Base-by-base conservation (phyloP, 805 yeast species). In the Candida endomychidarum region DNA sequence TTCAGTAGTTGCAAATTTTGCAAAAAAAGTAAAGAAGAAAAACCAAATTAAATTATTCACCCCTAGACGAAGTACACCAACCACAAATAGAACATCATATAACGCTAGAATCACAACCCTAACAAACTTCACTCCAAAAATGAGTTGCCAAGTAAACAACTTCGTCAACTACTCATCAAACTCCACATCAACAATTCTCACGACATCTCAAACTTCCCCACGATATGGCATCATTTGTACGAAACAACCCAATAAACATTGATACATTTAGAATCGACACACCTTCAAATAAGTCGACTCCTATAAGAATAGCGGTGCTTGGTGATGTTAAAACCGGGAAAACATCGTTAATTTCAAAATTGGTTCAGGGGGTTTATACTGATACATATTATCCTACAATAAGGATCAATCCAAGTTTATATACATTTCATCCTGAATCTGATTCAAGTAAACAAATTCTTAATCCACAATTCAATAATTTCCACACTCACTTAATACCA, bases 311-410 rank as follows among this genome's bases (percentile, higher is more conserved):
- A 11, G 86, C 83, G 0, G 69, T 81, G 1, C 53, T 81, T 3
- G 88, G 88, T 0, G 84, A 76, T 0, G 66, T 75, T 9, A 66
- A 67, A 12, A 70, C 77, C 0, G 88, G 88, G 8, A 81, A 81
- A 52, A 75, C 86, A 2, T 70, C 84, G 0, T 64, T 77, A 26
- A 72, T 78, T 9, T 72, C 78, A 38, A 63, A 74, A 35, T 49
- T 80, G 11, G 64, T 72, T 2, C 60, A 73, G 15, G 73, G 74
- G 18, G 65, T 67, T 18, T 78, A 74, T 40, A 69, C 78, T 36
- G 89, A 82, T 43, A 83, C 84, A 0, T 83, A 85, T 55, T 85
- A 85, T 51, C 95, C 93, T 4, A 85, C 91, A 3, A 66, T 75
- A 31, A 75, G 71, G 40, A 79, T 80, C 42, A 76, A 75, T 3